Base-by-base conservation (phyloP, 2,329 filamentous ascomycete genomes). In the Penicillium italicum region DNA sequence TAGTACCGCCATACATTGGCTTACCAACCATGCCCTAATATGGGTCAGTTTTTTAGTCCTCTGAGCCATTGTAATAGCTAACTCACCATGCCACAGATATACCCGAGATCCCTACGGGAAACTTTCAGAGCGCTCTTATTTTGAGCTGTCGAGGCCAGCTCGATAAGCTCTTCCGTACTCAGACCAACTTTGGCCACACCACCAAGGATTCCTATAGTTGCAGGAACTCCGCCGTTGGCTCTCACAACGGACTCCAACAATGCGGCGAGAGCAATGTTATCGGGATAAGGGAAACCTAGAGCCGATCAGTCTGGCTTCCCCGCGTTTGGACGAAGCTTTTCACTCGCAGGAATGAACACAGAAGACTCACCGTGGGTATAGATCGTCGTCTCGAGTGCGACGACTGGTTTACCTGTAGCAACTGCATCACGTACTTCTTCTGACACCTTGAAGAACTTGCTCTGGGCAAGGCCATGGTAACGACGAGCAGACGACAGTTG, bases 331-430 rank as follows among this genome's bases (percentile, higher is more conserved):
- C 14, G 38, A 22, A 24, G 18, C 9, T 24, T 26, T 22, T 28
- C 11, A 42, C 28, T 20, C 31, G 10, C 18, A 48, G 5, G 2
- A 26, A 28, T 22, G 12, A 36, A 31, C 18, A 34, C 5, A 40
- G 20, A n/a, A 36, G 28, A 53, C 66, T 50, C 73, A 80, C 91
- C 92, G 75, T 99, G 94, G 1, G 94, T 99, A 74, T 99, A 97
- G 65, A 99, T 97, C 5, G 94, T 96, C 2, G 90, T 91, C 74
- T 99, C 94, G 5, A 99, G 81, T 16, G 93, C 94, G 11, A 99
- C 92, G 4, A 99, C 87, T 0, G 94, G 93, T 66, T 85, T 86
- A 54, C 86, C 85, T 12, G 84, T 82, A 40, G 84, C 79, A 45
- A 97, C 73, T 37, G 92, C 93, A 69, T 91, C 85, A 50, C 81